Base-by-base conservation (phyloP, 768 basidiomycete genomes). In the Suillus alpinus region DNA sequence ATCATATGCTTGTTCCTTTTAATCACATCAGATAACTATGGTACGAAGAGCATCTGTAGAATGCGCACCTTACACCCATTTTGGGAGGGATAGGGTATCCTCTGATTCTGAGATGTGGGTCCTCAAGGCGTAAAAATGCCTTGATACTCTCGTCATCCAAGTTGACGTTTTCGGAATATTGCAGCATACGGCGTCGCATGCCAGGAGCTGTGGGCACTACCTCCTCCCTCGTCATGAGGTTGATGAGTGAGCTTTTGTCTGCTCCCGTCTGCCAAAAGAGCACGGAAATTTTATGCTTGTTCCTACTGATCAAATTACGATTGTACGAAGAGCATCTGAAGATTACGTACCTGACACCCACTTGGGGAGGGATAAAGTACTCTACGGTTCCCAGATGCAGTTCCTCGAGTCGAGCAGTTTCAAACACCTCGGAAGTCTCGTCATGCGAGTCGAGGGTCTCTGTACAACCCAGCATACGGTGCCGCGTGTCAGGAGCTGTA, bases 261-360 rank as follows among this genome's bases (percentile, higher is more conserved):
- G 68, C 60, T 18, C 79, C 79, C 0, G 76, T 70, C 56, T 79
- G 75, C 0, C 78, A 78, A 52, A 80, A 81, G 20, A 80, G 57
- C n/a, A 80, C 65, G 47, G 78, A 47, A 44, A 79, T 62, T 52
- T 43, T 49, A 43, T 9, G 32, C n/a, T n/a, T 26, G 41, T 44
- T 43, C 9, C 51, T 47, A n/a, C 16, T 40, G 6, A 20, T 23
- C 34, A 37, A 32, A 34, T 49, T 16, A 36, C 34, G 9, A 14
- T 20, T 14, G 13, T 5, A 36, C 7, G 2, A 8, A 20, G n/a
- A 20, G 4, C 7, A 20, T 52, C 3, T 52, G 13, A 20, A 34
- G 34, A 52, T 4, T 14, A 6, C 16, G 20, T 7, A 52, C 51
- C 51, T 52, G 36, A 13, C 16, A 16, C 14, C 8, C 6, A 26